phyloP scores from a whole-genome alignment of 305 asterid genomes.

The Plantago rigida region DNA sequence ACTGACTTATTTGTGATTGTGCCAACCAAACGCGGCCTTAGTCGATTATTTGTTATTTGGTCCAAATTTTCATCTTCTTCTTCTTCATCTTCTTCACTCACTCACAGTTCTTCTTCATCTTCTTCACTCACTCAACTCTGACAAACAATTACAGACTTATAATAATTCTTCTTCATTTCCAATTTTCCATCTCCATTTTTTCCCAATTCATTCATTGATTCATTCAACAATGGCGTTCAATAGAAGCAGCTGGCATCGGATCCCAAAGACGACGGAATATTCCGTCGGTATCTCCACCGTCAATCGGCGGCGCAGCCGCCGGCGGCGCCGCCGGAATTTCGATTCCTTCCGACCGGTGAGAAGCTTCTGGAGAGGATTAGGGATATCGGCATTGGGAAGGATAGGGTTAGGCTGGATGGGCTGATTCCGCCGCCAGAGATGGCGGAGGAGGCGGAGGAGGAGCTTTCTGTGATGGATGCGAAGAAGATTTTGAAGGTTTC shows the following conservation, averaged over 20 bases:
- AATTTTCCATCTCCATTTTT: background rate
- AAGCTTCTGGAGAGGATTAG: slow-evolving; percentile 55
- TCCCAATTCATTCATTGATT: background rate
- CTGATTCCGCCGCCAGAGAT: slow-evolving; percentile 31
- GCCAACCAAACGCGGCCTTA: too few relatives aligned
- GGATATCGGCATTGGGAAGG: slow-evolving; percentile 50
- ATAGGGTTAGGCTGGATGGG: slow-evolving; percentile 51
- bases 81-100: too few relatives aligned
- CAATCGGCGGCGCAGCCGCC: slow-evolving; percentile 25
- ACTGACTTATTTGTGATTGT: too few relatives aligned
- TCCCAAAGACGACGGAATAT: slow-evolving; percentile 39
- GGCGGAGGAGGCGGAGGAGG: slow-evolving; percentile 27
- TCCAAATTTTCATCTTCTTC: too few relatives aligned
- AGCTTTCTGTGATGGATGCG: slow-evolving; percentile 49
- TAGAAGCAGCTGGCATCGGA: slow-evolving; percentile 25
- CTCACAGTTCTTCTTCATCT: too few relatives aligned
- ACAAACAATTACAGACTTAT: background rate
- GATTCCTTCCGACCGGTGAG: slow-evolving; percentile 43
- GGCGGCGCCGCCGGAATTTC: slow-evolving; percentile 18
- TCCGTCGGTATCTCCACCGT: slow-evolving; percentile 41
- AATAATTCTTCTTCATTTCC: background rate
- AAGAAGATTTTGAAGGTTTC: slow-evolving; percentile 57
- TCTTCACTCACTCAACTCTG: too few relatives aligned
- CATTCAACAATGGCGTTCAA: slow-evolving; percentile 42
- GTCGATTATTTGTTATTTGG: too few relatives aligned